Evolutionary conservation across 2,329 filamentous ascomycete species (phyloP).

Genomic region (Trichoderma gracile): DNA sequence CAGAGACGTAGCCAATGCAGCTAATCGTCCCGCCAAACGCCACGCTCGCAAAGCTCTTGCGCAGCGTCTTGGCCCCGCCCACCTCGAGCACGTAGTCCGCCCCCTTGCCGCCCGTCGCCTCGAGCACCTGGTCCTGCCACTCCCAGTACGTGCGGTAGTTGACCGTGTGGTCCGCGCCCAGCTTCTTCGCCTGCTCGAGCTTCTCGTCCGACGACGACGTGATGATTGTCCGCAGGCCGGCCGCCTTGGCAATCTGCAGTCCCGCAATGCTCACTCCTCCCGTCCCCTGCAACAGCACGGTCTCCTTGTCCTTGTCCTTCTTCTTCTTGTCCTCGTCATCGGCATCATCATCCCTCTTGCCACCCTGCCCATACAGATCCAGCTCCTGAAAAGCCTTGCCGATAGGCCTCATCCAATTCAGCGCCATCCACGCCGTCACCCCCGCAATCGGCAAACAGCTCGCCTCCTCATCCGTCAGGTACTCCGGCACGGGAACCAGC

Average conservation of each 20-base stretch:
- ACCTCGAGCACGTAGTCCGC: conserved; percentile 59
- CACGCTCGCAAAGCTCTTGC: conserved; percentile 54
- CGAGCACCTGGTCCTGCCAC: conserved; percentile 53
- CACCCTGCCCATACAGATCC: conserved; percentile 10
- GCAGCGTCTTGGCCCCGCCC: conserved; percentile 53
- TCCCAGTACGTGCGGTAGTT: conserved; percentile 56
- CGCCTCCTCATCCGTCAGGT: conserved; percentile 61
- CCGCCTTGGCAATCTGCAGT: conserved; percentile 55
- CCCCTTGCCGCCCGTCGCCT: conserved; percentile 47
- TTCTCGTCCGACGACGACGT: conserved; percentile 58
- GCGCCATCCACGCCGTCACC: conserved; percentile 65
- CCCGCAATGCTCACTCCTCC: conserved; percentile 55
- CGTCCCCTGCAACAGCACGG: conserved; percentile 56
- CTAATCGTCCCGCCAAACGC: conserved; percentile 57
- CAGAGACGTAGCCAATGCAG: conserved; percentile 52
- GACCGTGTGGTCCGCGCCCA: conserved; percentile 55
- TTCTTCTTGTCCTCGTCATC: conserved; percentile 1
- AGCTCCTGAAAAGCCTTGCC: conserved; percentile 44
- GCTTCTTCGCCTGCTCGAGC: conserved; percentile 46
- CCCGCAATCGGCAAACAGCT: conserved; percentile 61
- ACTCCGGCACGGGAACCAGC: conserved; percentile 57
- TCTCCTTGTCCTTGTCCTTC: conserved; percentile 37
- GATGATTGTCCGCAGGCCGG: conserved; percentile 53
- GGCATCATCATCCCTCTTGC: not conserved
- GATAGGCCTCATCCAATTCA: conserved; percentile 60